Percentiles rank a stretch among this genome's conserved stretches.
These are phyloP conservation scores for Dittrichia graveolens DNA, from an alignment of 129 eudicot genomes.

Conservation along the genomic window DNA sequence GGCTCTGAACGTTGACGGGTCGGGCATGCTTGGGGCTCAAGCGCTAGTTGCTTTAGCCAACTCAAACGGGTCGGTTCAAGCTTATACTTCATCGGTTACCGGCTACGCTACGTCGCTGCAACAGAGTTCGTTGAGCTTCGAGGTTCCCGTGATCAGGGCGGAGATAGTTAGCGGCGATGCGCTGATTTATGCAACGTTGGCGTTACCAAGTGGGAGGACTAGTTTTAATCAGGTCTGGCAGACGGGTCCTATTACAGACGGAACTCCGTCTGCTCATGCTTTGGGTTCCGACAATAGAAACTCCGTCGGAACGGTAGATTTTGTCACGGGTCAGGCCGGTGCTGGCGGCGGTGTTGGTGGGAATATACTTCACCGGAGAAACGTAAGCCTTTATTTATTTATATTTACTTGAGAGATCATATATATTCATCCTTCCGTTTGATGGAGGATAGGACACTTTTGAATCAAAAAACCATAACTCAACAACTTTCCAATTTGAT, in stretches of 20 bases:
- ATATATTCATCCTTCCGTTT: too few species aligned
- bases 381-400: conserved; percentile 47
- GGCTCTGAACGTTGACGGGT: conserved; percentile 52
- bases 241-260: conserved; percentile 51
- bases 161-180: conserved; percentile 47
- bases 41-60: conserved; percentile 52
- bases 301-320: conserved; percentile 60
- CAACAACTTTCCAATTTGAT: not conserved
- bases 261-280: conserved; percentile 41
- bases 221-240: conserved; percentile 86
- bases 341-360: conserved; percentile 40
- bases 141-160: conserved; percentile 45
- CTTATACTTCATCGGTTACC: conserved; percentile 51
- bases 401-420: not conserved
- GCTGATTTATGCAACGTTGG: conserved; percentile 61
- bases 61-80: conserved; percentile 45
- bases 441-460: not conserved
- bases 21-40: conserved; percentile 68
- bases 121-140: conserved; percentile 50
- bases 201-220: conserved; percentile 54
- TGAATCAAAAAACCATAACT: not conserved
- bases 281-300: conserved; percentile 34
- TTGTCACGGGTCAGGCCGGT: conserved; percentile 53
- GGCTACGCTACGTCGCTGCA: conserved; percentile 26
- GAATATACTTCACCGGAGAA: conserved; percentile 51